Percentiles rank a stretch among this genome's conserved stretches.
These are phyloP conservation scores for Trypanosoma caninum DNA, from an alignment of 208 protist species.

Conservation along the genomic window DNA sequence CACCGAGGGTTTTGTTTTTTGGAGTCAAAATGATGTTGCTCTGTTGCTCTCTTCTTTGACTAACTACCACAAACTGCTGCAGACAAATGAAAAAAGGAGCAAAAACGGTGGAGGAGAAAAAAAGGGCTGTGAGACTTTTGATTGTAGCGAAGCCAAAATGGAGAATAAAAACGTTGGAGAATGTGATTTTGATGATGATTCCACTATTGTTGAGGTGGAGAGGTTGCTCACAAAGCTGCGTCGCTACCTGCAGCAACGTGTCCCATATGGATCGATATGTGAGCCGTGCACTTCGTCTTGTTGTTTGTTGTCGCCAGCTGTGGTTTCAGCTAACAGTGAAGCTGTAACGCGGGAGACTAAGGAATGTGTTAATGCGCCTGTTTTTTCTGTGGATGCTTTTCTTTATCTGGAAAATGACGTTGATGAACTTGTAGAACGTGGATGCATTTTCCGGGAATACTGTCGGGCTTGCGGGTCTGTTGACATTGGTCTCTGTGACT, in stretches of 20 bases:
- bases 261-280: constrained; percentile 38
- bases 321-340: background rate
- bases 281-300: constrained; percentile 33
- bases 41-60: constrained; percentile 13
- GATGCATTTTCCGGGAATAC: constrained; percentile 55
- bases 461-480: constrained; percentile 59
- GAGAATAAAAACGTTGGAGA: too few relatives aligned
- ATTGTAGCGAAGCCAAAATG: too few relatives aligned
- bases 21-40: constrained; percentile 9
- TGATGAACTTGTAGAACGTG: constrained; percentile 43
- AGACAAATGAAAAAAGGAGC: background rate
- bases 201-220: constrained; percentile 44
- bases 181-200: constrained; percentile 14
- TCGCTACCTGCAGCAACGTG: constrained; percentile 33
- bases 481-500: constrained; percentile 52
- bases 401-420: constrained; percentile 72
- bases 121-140: too few relatives aligned
- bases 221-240: constrained; percentile 42
- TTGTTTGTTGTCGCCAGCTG: background rate
- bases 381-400: constrained; percentile 74
- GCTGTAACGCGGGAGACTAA: background rate
- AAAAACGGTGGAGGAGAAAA: constrained; percentile 12
- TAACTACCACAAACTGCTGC: constrained; percentile 2
- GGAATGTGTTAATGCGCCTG: constrained; percentile 26
- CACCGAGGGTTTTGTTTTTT: constrained; percentile 2